Evolutionary conservation across 495 filamentous ascomycete species (phyloP).

Genomic region (Durotheca rogersii): DNA sequence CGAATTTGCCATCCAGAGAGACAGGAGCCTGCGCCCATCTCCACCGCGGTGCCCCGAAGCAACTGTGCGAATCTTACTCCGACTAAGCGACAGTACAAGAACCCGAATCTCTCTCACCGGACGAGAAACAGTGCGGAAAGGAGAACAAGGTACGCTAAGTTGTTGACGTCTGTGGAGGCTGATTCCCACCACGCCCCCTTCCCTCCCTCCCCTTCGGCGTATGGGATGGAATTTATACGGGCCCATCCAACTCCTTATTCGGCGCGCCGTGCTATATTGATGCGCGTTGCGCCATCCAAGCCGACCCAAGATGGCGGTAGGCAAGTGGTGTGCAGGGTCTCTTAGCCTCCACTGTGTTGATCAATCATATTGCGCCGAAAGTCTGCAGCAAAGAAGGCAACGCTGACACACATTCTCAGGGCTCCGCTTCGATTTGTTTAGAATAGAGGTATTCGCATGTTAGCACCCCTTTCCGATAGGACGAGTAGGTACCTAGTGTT

Average conservation of each 20-base stretch:
- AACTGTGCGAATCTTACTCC: conserved; percentile 10
- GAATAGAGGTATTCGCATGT: conserved; percentile 32
- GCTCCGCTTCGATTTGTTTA: conserved; percentile 21
- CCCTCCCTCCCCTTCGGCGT: conserved; percentile 1
- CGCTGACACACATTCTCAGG: conserved; percentile 33
- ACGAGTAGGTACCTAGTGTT: conserved; percentile 29
- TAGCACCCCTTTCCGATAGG: conserved; percentile 38
- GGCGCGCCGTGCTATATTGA: conserved; percentile 27
- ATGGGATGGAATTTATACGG: conserved; percentile 12
- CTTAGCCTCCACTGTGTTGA: conserved; percentile 29
- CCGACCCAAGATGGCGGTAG: conserved; percentile 33
- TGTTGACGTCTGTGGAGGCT: conserved; percentile 19
- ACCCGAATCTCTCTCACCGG: conserved; percentile 4
- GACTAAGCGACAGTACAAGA: conserved; percentile 11
- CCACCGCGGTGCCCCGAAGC: conserved; percentile 6
- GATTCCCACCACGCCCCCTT: conserved; percentile 17
- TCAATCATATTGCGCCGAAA: conserved; percentile 26
- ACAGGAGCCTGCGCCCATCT: too few species aligned
- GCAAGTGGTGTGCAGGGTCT: conserved; percentile 26
- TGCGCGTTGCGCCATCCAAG: conserved; percentile 29
- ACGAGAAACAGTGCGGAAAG: conserved; percentile 16
- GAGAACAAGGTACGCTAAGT: conserved; percentile 24
- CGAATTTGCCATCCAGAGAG: too few species aligned
- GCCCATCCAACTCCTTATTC: conserved; percentile 19
- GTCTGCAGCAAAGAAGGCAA: conserved; percentile 23